Conservation (phyloP, 768 basidiomycete species). For the Tulasnella sp. region DNA sequence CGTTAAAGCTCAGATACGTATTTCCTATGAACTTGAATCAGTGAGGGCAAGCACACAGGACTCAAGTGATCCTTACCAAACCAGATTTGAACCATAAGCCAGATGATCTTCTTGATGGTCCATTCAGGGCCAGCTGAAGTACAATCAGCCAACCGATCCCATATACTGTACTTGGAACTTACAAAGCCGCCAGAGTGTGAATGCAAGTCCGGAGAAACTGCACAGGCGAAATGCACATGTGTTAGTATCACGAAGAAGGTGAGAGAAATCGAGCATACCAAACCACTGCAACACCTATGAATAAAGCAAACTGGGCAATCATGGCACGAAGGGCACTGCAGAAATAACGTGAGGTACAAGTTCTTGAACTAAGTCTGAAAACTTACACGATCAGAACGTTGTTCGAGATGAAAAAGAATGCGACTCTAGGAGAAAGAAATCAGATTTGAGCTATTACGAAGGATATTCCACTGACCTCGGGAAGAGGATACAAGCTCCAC, state of each 20-base stretch:
- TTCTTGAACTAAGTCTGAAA: neutral
- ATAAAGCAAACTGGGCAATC: constrained; percentile 33
- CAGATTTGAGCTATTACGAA: neutral
- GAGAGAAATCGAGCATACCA: constrained; percentile 37
- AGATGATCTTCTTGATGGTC: constrained; percentile 45
- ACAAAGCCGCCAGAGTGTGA: constrained; percentile 44
- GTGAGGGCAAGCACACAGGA: neutral
- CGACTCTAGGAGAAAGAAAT: constrained; percentile 34
- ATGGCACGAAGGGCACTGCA: constrained; percentile 64
- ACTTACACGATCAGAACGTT: constrained; percentile 66
- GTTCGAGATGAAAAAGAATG: constrained; percentile 67
- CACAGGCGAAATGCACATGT: constrained; percentile 59
- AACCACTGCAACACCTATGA: constrained; percentile 15
- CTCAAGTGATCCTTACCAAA: constrained; percentile 54
- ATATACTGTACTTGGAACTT: neutral
- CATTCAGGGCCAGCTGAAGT: constrained; percentile 26
- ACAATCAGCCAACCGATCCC: neutral
- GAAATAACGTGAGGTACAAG: neutral
- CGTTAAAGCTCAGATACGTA: constrained; percentile 30
- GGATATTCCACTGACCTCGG: constrained; percentile 41
- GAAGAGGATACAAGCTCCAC: constrained; percentile 73
- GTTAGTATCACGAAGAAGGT: too few species aligned
- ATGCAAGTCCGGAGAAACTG: constrained; percentile 68
- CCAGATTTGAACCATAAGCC: constrained; percentile 82
- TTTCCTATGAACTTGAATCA: constrained; percentile 10